Conservation (phyloP, 768 basidiomycete species). For the Cubamyces sp. region DNA sequence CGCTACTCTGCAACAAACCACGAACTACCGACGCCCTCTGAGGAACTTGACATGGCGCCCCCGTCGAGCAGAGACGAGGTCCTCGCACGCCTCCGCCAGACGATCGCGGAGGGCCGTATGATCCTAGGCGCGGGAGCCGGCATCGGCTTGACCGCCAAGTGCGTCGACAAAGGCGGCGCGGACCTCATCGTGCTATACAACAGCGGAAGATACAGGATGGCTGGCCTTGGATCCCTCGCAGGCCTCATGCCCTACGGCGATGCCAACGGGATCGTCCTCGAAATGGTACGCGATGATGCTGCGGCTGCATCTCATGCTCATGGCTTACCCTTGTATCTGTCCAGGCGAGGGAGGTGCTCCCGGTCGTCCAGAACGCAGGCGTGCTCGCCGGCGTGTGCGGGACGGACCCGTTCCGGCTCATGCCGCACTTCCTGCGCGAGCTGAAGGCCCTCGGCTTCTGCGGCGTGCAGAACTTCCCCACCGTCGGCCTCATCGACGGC, state of each 20-base stretch:
- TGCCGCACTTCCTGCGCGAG: constrained; percentile 28
- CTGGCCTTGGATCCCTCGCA: constrained; percentile 22
- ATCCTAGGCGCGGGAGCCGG: constrained; percentile 27
- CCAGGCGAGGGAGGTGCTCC: constrained; percentile 26
- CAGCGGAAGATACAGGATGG: constrained; percentile 28
- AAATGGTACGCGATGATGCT: constrained; percentile 17
- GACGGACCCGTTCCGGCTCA: constrained; percentile 28
- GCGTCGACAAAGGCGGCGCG: constrained; percentile 27
- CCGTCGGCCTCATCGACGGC: constrained; percentile 29
- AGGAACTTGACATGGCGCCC: constrained; percentile 7
- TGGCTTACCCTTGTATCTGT: not conserved
- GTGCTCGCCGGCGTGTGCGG: constrained; percentile 29
- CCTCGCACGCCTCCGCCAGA: constrained; percentile 22
- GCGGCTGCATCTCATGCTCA: not conserved
- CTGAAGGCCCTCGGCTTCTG: constrained; percentile 26
- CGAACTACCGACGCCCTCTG: not conserved
- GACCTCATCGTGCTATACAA: constrained; percentile 28
- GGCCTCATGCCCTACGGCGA: constrained; percentile 28
- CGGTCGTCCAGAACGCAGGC: constrained; percentile 19
- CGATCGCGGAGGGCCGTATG: constrained; percentile 17
- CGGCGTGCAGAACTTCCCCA: constrained; percentile 31
- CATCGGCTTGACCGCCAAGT: constrained; percentile 26
- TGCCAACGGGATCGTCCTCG: constrained; percentile 24
- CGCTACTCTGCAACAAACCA: too few relatives aligned
- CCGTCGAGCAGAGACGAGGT: constrained; percentile 22